phyloP scores from a whole-genome alignment of 2,329 filamentous ascomycete species.

The Aspergillus amoenus region DNA sequence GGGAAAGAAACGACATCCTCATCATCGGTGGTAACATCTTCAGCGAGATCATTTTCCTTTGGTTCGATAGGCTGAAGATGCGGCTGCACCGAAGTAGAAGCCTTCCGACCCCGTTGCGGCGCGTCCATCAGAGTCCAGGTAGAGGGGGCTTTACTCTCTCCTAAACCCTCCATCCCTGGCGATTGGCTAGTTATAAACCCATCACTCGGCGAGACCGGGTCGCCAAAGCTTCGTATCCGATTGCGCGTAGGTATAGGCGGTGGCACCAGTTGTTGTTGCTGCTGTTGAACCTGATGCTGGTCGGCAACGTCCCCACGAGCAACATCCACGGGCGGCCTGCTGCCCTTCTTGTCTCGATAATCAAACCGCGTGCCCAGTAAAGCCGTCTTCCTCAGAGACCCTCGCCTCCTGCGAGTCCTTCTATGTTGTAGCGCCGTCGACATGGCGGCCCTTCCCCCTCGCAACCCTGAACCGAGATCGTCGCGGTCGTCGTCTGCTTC shows the following conservation, averaged over 20 bases:
- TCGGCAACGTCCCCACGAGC: slow-evolving; percentile 19
- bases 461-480: slow-evolving; percentile 29
- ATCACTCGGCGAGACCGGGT: slow-evolving; percentile 12
- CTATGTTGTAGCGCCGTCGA: slow-evolving; percentile 50
- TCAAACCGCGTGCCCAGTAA: slow-evolving; percentile 63
- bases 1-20: slow-evolving; percentile 72
- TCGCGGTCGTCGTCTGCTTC: slow-evolving; percentile 26
- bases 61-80: slow-evolving; percentile 41
- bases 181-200: slow-evolving; percentile 15
- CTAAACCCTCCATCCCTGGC: slow-evolving; percentile 15
- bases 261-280: slow-evolving; percentile 12
- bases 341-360: slow-evolving; percentile 32
- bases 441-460: slow-evolving; percentile 53
- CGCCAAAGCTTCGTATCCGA: slow-evolving; percentile 14
- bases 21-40: slow-evolving; percentile 78
- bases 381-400: slow-evolving; percentile 83
- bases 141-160: slow-evolving; percentile 8
- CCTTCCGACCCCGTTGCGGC: slow-evolving; percentile 20
- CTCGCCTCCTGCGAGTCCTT: slow-evolving; percentile 69
- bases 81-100: slow-evolving; percentile 18
- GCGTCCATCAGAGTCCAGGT: slow-evolving; percentile 20
- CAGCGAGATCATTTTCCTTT: slow-evolving; percentile 57
- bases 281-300: slow-evolving; percentile 12
- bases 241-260: slow-evolving; percentile 8
- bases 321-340: slow-evolving; percentile 14